Evolutionary conservation across 495 filamentous ascomycete genomes (phyloP).

Genomic region (Corynascus novoguineensis): DNA sequence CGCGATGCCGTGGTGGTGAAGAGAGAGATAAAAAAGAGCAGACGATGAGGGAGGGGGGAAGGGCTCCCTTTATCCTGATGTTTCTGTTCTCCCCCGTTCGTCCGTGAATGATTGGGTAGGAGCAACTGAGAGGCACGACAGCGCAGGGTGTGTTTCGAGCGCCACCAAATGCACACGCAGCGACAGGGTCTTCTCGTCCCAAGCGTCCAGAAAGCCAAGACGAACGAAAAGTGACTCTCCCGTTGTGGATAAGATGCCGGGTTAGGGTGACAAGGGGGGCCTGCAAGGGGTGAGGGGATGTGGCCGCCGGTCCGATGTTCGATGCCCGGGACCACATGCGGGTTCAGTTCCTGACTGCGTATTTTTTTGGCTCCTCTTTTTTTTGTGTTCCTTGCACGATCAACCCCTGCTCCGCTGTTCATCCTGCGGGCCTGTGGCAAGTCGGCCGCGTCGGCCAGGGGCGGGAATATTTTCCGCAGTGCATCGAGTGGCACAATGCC

Average conservation of each 20-base stretch:
- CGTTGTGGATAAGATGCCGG: conserved; percentile 5
- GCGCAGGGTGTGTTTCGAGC: conserved; percentile 23
- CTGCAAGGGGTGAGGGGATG: not conserved
- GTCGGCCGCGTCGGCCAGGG: not conserved
- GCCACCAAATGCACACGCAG: conserved; percentile 22
- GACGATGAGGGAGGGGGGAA: conserved; percentile 12
- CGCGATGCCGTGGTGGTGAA: conserved; percentile 20
- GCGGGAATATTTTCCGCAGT: not conserved
- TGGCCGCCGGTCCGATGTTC: not conserved
- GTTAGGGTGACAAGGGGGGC: conserved; percentile 3
- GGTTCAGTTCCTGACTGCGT: not conserved
- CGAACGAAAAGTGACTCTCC: conserved; percentile 1
- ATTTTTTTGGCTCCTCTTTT: not conserved
- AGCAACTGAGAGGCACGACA: not conserved
- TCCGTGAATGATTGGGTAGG: conserved; percentile 24
- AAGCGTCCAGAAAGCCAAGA: conserved; percentile 9
- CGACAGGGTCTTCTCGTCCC: conserved; percentile 15
- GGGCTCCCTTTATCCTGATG: conserved; percentile 29
- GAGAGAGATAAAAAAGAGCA: conserved; percentile 14
- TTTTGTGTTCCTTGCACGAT: not conserved
- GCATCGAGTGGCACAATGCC: not conserved
- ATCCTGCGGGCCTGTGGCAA: conserved; percentile 7
- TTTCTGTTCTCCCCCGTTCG: conserved; percentile 21
- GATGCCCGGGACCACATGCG: conserved; percentile 5
- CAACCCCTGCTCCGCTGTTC: conserved; percentile 1